Percentiles rank a stretch among this genome's conserved stretches.
Evolutionary conservation across 1,284 basidiomycete genomes (phyloP).

Genomic region (Ceratobasidium sp.): DNA sequence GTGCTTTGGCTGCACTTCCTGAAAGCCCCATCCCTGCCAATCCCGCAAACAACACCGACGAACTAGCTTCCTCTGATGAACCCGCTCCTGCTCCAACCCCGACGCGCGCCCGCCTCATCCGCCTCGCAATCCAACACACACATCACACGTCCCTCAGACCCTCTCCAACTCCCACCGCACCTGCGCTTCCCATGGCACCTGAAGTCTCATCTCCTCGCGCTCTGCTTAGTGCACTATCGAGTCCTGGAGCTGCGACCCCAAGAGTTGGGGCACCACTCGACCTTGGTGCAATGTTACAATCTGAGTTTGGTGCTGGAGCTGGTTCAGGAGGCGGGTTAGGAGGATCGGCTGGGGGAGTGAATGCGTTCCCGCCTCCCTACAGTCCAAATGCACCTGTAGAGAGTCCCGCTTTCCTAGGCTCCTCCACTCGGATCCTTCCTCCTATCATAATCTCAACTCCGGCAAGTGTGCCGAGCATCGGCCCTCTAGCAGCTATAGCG

Average conservation of each 20-base stretch:
- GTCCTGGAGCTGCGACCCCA: slow-evolving; percentile 26
- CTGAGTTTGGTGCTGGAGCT: slow-evolving; percentile 13
- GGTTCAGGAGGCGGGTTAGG: not conserved
- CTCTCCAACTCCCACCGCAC: slow-evolving; percentile 51
- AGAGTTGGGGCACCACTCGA: slow-evolving; percentile 13
- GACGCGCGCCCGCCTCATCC: slow-evolving; percentile 55
- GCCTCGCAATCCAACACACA: slow-evolving; percentile 72
- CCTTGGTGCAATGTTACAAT: slow-evolving; percentile 44
- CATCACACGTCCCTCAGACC: slow-evolving; percentile 23
- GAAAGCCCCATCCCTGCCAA: slow-evolving; percentile 55
- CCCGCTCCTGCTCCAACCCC: not conserved
- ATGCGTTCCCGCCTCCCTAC: slow-evolving; percentile 42
- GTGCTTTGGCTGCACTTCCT: slow-evolving; percentile 49
- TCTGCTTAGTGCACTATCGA: slow-evolving; percentile 44
- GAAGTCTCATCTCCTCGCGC: slow-evolving; percentile 50
- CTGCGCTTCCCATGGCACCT: slow-evolving; percentile 29
- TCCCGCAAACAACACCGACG: slow-evolving; percentile 46
- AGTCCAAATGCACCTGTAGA: slow-evolving; percentile 43
- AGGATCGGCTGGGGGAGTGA: not conserved
- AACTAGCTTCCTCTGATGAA: not conserved
- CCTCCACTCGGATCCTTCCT: slow-evolving; percentile 63
- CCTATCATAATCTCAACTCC: slow-evolving; percentile 49
- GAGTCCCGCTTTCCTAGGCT: slow-evolving; percentile 62
- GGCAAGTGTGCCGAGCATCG: slow-evolving; percentile 37
- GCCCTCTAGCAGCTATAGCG: slow-evolving; percentile 11